These are phyloP conservation scores for Umbelopsis isabellina DNA, from an alignment of 192 early-diverging fungal genomes.

Conservation along the genomic window DNA sequence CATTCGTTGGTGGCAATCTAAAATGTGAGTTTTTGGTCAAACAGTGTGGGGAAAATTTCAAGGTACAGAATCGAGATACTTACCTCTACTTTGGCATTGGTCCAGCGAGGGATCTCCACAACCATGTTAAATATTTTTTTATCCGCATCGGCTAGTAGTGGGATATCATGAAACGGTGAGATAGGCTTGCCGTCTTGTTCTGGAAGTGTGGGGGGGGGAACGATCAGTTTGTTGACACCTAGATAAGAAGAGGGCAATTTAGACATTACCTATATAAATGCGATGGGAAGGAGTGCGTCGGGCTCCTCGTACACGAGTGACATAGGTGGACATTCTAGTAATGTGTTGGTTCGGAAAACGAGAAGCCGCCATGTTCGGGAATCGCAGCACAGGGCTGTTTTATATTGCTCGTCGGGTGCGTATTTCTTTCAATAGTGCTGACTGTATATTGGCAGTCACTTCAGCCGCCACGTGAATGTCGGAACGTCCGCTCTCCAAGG, in stretches of 20 bases:
- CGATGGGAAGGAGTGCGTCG: constrained; percentile 24
- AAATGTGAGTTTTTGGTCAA: neutral
- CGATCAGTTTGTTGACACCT: neutral
- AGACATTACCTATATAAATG: constrained; percentile 26
- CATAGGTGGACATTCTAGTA: constrained; percentile 20
- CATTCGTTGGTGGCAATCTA: constrained; percentile 92
- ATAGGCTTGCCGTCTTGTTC: constrained; percentile 82
- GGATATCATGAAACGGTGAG: constrained; percentile 98
- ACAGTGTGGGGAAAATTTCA: constrained; percentile 7
- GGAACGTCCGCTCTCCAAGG: no score
- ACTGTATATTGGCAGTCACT: constrained; percentile 4
- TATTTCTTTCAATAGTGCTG: neutral
- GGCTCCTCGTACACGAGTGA: constrained; percentile 11
- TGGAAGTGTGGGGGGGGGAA: constrained; percentile 32
- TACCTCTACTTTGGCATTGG: constrained; percentile 97
- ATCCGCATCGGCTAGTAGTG: constrained; percentile 86
- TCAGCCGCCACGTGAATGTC: no score
- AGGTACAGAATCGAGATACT: neutral
- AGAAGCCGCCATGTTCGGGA: constrained; percentile 13
- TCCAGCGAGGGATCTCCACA: constrained; percentile 98
- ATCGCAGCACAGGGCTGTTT: neutral
- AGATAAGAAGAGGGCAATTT: neutral
- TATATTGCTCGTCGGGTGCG: neutral
- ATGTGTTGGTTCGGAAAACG: constrained; percentile 13
- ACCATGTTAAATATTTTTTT: constrained; percentile 96